A percentile compares a stretch with the other conserved stretches of the same genome.
phyloP scores from a whole-genome alignment of 208 protist genomes.

The Kentomonas sorsogonicus region DNA sequence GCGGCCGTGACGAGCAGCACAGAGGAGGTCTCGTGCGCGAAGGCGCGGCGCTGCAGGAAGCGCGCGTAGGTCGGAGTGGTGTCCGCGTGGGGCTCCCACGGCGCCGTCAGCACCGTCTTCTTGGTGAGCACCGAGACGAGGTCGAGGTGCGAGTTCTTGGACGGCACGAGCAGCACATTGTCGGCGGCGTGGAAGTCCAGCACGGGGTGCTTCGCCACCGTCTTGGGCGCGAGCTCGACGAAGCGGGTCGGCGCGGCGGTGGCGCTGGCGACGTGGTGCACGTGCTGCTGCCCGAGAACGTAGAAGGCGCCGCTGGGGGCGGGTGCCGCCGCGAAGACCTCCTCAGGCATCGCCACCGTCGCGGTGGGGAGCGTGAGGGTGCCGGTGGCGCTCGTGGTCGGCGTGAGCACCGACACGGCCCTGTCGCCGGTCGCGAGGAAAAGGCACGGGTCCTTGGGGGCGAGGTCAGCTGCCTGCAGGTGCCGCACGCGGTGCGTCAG shows the following conservation, averaged over 20 bases:
- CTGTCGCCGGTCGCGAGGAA: constrained; percentile 77
- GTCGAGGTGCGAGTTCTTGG: constrained; percentile 69
- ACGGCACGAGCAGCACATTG: constrained; percentile 60
- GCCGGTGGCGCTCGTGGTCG: constrained; percentile 62
- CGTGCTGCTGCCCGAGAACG: constrained; percentile 49
- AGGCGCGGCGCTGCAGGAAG: constrained; percentile 64
- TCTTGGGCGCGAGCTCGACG: constrained; percentile 47
- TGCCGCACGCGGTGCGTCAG: constrained; percentile 46
- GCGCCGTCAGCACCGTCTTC: constrained; percentile 58
- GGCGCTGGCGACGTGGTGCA: constrained; percentile 66
- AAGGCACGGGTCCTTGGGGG: constrained; percentile 35
- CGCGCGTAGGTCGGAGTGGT: constrained; percentile 68
- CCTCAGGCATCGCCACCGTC: constrained; percentile 45
- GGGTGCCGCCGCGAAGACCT: constrained; percentile 52
- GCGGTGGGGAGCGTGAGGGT: constrained; percentile 44
- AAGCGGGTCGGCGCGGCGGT: constrained; percentile 24
- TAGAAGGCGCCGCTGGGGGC: constrained; percentile 52
- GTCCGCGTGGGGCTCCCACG: constrained; percentile 82
- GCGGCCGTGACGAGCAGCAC: constrained; percentile 74
- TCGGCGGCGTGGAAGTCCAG: constrained; percentile 60
- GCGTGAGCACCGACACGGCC: constrained; percentile 49
- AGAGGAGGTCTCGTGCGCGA: constrained; percentile 40
- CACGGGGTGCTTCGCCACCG: constrained; percentile 48
- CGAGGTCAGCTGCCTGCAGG: constrained; percentile 51
- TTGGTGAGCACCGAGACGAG: constrained; percentile 56